Percentiles rank a stretch among this genome's conserved stretches.
phyloP scores from a whole-genome alignment of 352 stramenopile species.

The Phytophthora rubi region DNA sequence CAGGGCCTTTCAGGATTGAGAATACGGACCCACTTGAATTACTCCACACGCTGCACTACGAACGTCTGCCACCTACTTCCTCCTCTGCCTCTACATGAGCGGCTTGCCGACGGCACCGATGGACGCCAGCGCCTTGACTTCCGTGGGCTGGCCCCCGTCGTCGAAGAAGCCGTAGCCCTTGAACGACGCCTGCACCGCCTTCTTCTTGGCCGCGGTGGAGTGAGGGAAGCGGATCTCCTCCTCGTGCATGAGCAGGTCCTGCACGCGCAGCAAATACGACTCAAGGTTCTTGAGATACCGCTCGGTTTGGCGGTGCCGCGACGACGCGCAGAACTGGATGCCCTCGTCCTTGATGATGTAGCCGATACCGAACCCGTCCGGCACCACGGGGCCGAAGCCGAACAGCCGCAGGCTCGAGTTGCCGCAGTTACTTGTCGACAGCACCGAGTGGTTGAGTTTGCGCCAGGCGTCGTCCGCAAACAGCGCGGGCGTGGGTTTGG shows the following conservation, averaged over 20 bases:
- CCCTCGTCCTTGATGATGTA: constrained; percentile 98
- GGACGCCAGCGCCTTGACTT: constrained; percentile 37
- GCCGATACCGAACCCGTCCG: constrained; percentile 96
- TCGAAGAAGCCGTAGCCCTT: constrained; percentile 89
- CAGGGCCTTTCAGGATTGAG: background rate
- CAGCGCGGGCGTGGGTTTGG: constrained; percentile 65
- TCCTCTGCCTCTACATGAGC: constrained; percentile 27
- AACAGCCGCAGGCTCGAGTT: constrained; percentile 95
- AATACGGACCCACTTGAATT: constrained; percentile 31
- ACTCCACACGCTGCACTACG: constrained; percentile 8
- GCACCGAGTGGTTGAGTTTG: constrained; percentile 94
- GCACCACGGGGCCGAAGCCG: constrained; percentile 93
- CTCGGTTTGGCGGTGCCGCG: constrained; percentile 82
- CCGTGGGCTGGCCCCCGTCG: constrained; percentile 44
- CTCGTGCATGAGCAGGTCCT: constrained; percentile 81
- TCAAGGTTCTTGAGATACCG: constrained; percentile 88
- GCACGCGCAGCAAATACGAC: constrained; percentile 76
- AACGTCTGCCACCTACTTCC: constrained; percentile 8
- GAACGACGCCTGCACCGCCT: constrained; percentile 54
- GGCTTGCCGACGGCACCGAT: constrained; percentile 45
- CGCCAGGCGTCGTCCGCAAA: constrained; percentile 91
- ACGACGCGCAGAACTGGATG: constrained; percentile 89
- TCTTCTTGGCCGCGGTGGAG: constrained; percentile 54
- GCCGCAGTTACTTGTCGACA: constrained; percentile 97
- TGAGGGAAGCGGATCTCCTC: constrained; percentile 82